These are phyloP conservation scores for Rhododendron griersonianum DNA, from an alignment of 148 eudicot species.

Conservation along the genomic window DNA sequence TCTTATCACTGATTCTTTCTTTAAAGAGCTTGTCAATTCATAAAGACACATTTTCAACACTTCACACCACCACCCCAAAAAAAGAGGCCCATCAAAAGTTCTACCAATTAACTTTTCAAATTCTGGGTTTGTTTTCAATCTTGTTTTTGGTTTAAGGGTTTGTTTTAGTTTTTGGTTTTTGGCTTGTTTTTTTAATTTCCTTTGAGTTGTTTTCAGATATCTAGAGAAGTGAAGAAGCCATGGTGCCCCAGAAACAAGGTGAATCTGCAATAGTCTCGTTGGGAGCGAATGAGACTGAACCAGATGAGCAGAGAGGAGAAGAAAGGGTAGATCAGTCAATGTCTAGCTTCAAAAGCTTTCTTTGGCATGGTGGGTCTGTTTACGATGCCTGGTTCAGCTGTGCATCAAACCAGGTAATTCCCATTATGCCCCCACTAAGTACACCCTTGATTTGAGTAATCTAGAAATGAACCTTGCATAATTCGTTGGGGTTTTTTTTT, in stretches of 20 bases:
- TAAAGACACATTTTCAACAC: not conserved
- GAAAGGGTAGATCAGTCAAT: conserved; percentile 27
- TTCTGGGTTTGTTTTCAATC: not conserved
- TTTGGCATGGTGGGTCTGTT: conserved; percentile 84
- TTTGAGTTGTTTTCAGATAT: not conserved
- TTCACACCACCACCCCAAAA: not conserved
- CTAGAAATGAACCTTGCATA: too few species aligned
- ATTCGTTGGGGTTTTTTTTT: not conserved
- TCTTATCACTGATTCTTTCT: not conserved
- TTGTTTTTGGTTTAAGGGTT: not conserved
- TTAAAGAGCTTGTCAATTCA: not conserved
- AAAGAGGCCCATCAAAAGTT: not conserved
- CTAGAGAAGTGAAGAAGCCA: conserved; percentile 2
- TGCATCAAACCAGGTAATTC: conserved; percentile 64
- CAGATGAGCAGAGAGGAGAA: conserved; percentile 11
- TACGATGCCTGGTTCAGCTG: conserved; percentile 90
- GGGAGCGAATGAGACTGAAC: conserved; percentile 31
- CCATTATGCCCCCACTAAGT: not conserved
- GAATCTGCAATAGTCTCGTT: conserved; percentile 44
- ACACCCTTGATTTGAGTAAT: not conserved
- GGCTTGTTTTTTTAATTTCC: not conserved
- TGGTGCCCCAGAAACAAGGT: conserved; percentile 40
- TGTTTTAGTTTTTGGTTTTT: not conserved
- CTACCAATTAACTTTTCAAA: not conserved
- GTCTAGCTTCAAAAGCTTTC: conserved; percentile 35